Evolutionary conservation across 192 early-diverging fungal genomes (phyloP).

Genomic region (Phycomyces nitens): DNA sequence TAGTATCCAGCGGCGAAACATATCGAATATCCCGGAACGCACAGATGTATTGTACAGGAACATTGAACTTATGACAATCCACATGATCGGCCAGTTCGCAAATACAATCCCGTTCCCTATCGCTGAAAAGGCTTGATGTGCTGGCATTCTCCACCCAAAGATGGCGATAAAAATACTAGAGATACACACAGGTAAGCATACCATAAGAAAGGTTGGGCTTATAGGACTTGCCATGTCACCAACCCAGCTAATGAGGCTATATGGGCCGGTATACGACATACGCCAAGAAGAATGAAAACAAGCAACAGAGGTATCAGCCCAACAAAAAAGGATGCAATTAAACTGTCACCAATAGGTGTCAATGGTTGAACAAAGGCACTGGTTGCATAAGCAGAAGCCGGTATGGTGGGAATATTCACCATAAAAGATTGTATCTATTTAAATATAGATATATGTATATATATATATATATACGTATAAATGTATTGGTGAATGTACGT

Average conservation of each 20-base stretch:
- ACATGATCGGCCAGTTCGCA: constrained; percentile 42
- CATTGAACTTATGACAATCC: constrained; percentile 39
- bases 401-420: not conserved
- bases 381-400: not conserved
- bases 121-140: constrained; percentile 27
- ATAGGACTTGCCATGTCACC: constrained; percentile 22
- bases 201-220: not conserved
- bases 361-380: constrained; percentile 27
- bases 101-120: constrained; percentile 32
- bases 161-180: constrained; percentile 38
- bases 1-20: constrained; percentile 38
- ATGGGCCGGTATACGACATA: constrained; percentile 25
- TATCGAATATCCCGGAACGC: constrained; percentile 32
- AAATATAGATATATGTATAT: too few species aligned
- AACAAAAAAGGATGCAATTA: constrained; percentile 39
- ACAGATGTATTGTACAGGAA: constrained; percentile 34
- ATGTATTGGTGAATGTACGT: too few species aligned
- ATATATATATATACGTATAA: too few species aligned
- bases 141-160: constrained; percentile 41
- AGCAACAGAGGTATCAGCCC: constrained; percentile 33
- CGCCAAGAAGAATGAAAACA: constrained; percentile 31
- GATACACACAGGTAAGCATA: not conserved
- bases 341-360: constrained; percentile 31
- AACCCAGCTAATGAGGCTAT: constrained; percentile 28
- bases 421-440: too few species aligned